Percentiles rank a stretch among this genome's conserved stretches.
These are phyloP conservation scores for Parsonsia alboflavescens DNA, from an alignment of 257 asterid genomes.

Conservation along the genomic window DNA sequence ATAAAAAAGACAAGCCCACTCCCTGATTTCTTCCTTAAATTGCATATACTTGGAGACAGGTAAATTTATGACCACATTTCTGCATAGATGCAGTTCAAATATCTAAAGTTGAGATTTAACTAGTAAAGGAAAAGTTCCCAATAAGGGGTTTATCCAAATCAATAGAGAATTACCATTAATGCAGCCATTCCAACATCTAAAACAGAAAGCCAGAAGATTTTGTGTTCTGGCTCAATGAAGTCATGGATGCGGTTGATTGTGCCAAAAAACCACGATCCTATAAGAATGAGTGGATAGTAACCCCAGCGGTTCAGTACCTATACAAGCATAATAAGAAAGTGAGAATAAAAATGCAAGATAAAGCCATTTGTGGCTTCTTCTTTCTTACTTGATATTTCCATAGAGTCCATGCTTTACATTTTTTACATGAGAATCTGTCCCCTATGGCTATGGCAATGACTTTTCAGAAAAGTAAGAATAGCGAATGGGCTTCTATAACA, in stretches of 20 bases:
- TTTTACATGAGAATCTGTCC: neutral
- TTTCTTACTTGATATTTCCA: neutral
- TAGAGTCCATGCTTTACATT: neutral
- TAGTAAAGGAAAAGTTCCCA: neutral
- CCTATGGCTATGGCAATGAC: neutral
- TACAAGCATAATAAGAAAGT: constrained; percentile 8
- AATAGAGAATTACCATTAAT: constrained; percentile 61
- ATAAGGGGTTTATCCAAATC: neutral
- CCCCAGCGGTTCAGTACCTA: constrained; percentile 98
- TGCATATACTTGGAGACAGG: neutral
- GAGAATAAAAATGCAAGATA: neutral
- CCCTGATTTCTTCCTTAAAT: neutral
- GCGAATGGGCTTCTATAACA: neutral
- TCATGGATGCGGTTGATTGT: constrained; percentile 95
- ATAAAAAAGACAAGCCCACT: neutral
- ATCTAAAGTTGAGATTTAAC: neutral
- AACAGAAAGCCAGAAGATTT: constrained; percentile 94
- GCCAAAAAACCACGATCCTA: constrained; percentile 96
- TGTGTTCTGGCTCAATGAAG: constrained; percentile 79
- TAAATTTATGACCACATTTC: neutral
- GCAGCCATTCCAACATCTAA: constrained; percentile 97
- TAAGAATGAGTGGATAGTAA: constrained; percentile 91
- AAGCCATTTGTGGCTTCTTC: neutral
- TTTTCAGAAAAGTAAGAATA: neutral
- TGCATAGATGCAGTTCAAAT: neutral